phyloP scores from a whole-genome alignment of 805 yeast species.

The Yarrowia osloensis region DNA sequence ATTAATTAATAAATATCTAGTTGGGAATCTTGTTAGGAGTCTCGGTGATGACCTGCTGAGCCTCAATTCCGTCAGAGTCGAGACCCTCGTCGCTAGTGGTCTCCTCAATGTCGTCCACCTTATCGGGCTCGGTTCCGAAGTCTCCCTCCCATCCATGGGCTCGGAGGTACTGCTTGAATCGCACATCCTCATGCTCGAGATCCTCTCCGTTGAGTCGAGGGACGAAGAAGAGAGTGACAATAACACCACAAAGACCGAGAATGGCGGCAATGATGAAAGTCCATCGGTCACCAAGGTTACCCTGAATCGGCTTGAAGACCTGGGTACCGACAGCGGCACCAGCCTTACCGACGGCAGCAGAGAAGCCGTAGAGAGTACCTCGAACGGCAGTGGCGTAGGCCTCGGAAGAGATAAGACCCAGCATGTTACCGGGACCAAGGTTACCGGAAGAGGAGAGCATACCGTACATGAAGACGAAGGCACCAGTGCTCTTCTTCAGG shows the following conservation, averaged over 20 bases:
- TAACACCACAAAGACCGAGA: constrained; percentile 66
- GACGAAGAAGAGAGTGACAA: constrained; percentile 59
- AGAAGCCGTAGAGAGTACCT: constrained; percentile 72
- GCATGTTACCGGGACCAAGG: constrained; percentile 76
- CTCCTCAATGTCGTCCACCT: neutral
- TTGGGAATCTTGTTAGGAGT: neutral
- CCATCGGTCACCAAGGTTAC: constrained; percentile 65
- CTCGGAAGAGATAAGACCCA: constrained; percentile 70
- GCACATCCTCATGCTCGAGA: constrained; percentile 61
- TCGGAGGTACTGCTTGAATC: constrained; percentile 60
- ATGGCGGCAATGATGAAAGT: constrained; percentile 79
- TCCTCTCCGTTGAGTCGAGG: constrained; percentile 76
- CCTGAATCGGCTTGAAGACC: constrained; percentile 67
- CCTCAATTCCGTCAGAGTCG: neutral
- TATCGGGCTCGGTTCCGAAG: constrained; percentile 41
- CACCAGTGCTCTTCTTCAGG: constrained; percentile 9
- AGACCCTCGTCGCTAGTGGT: neutral
- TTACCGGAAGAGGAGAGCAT: constrained; percentile 70
- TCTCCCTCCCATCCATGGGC: constrained; percentile 59
- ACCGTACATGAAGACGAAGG: constrained; percentile 72
- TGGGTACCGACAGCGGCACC: constrained; percentile 86
- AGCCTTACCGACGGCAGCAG: constrained; percentile 79
- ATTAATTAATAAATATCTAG: constrained; percentile 3
- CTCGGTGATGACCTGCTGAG: neutral
- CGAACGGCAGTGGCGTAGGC: constrained; percentile 74